Percentiles rank a stretch among this genome's conserved stretches.
Conservation (phyloP, 371 early-diverging fungal genomes). For the Mucor irregularis region DNA sequence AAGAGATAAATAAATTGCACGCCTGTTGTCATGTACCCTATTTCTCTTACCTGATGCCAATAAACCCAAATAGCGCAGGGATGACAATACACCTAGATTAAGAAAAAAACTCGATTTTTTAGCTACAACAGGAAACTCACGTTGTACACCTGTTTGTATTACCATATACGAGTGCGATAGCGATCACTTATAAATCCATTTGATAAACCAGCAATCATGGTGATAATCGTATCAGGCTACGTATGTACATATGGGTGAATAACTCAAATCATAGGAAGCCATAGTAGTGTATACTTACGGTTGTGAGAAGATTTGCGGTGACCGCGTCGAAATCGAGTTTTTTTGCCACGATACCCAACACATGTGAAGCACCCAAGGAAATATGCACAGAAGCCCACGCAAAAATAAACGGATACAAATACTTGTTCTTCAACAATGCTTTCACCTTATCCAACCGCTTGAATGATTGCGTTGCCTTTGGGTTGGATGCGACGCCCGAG, state of each 20-base stretch:
- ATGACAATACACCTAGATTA: slow-evolving; percentile 36
- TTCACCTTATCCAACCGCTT: slow-evolving; percentile 8
- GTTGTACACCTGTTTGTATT: no score
- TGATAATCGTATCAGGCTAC: slow-evolving; percentile 45
- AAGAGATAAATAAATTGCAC: neutral
- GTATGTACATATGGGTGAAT: neutral
- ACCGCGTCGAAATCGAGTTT: slow-evolving; percentile 50
- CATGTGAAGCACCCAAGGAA: slow-evolving; percentile 37
- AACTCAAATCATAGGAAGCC: neutral
- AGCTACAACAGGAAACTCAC: no score
- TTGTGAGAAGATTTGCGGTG: slow-evolving; percentile 44
- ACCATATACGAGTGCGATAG: slow-evolving; percentile 38
- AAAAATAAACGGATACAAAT: slow-evolving; percentile 37
- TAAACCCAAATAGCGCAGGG: slow-evolving; percentile 30
- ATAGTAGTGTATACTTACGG: slow-evolving; percentile 26
- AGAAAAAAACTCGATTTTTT: neutral
- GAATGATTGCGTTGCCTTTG: neutral
- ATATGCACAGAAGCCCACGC: slow-evolving; percentile 44
- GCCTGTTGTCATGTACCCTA: neutral
- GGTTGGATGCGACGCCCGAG: no score
- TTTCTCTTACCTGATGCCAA: slow-evolving; percentile 31
- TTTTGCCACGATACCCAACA: slow-evolving; percentile 47
- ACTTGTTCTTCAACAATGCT: slow-evolving; percentile 26
- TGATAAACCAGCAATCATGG: slow-evolving; percentile 38
- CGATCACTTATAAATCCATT: slow-evolving; percentile 47